Percentiles rank a stretch among this genome's conserved stretches.
Conservation (phyloP, 345 rosid genomes). For the Pistacia integerrima region DNA sequence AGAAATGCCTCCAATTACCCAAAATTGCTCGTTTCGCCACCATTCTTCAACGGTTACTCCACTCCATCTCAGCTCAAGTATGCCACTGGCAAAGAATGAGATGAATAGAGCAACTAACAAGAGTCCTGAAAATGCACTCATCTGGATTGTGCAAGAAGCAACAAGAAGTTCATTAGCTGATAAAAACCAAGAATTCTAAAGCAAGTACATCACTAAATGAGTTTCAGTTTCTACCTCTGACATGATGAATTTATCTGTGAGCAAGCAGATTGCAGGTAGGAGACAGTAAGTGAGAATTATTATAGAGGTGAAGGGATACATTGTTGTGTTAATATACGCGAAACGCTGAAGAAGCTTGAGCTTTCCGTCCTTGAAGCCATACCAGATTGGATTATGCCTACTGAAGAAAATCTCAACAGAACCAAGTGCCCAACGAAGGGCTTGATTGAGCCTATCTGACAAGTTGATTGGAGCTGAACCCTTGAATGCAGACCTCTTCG, state of each 20-base stretch:
- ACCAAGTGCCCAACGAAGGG: constrained; percentile 98
- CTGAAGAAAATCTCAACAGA: constrained; percentile 98
- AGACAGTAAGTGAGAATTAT: constrained; percentile 88
- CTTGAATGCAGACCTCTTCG: constrained; percentile 80
- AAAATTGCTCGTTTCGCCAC: constrained; percentile 99
- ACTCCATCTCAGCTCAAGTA: constrained; percentile 93
- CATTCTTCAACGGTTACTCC: constrained; percentile 98
- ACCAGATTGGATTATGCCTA: constrained; percentile 81
- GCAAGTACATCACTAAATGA: background rate
- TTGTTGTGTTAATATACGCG: constrained; percentile 86
- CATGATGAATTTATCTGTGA: constrained; percentile 98
- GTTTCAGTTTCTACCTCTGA: constrained; percentile 59
- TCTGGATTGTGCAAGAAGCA: constrained; percentile 39
- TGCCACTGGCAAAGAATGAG: constrained; percentile 82
- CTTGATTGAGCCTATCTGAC: constrained; percentile 94
- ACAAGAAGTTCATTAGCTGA: background rate
- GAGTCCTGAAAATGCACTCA: constrained; percentile 89
- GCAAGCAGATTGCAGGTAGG: constrained; percentile 96
- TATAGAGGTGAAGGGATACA: constrained; percentile 93
- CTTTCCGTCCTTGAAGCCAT: constrained; percentile 86
- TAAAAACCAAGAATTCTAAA: background rate
- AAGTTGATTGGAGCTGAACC: constrained; percentile 97
- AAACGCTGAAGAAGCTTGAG: constrained; percentile 93
- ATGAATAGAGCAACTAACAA: constrained; percentile 82
- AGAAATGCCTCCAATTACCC: constrained; percentile 96